phyloP scores from a whole-genome alignment of 2,329 filamentous ascomycete genomes.

The Arthrobotrys sphaeroides region DNA sequence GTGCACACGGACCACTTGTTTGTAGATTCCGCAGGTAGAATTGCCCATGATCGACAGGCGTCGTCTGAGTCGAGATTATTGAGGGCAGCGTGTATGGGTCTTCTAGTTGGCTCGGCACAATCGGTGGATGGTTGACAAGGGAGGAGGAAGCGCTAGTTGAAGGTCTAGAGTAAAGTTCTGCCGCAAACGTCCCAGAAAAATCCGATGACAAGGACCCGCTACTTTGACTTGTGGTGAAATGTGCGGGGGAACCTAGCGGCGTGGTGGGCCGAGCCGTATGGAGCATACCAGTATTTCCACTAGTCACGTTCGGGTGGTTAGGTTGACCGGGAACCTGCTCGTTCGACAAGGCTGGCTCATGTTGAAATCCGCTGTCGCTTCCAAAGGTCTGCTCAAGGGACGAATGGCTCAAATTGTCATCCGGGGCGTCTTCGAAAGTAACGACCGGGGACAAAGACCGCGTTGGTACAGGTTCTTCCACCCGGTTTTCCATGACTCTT shows the following conservation, averaged over 20 bases:
- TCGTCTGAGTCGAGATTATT: background rate
- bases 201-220: background rate
- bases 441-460: background rate
- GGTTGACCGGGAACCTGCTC: background rate
- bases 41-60: background rate
- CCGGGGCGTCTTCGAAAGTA: background rate
- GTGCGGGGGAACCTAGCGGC: background rate
- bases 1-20: background rate
- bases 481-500: background rate
- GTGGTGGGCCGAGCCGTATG: background rate
- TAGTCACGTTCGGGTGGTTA: background rate
- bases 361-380: background rate
- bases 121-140: background rate
- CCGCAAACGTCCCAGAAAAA: slow-evolving; percentile 9
- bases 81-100: background rate
- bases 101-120: background rate
- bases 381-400: slow-evolving; percentile 9
- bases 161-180: slow-evolving; percentile 23
- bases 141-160: background rate
- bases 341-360: background rate
- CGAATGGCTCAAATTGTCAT: background rate
- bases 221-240: background rate
- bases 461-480: background rate
- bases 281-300: background rate
- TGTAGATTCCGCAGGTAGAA: background rate